Base-by-base conservation (phyloP, 106 monocot genomes). In the Allium fistulosum region DNA sequence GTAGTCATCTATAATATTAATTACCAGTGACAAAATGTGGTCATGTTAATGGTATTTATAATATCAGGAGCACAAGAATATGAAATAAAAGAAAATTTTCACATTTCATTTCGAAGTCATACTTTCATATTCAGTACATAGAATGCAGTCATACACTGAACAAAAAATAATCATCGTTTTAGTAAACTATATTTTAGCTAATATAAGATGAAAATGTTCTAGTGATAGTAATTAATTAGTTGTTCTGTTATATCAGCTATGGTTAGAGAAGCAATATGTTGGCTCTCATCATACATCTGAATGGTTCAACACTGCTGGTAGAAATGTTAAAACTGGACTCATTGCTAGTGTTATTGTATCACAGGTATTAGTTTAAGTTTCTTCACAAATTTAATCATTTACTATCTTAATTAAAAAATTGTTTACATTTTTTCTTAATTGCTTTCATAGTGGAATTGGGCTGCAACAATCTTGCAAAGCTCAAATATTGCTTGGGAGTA, bases 271-370 rank as follows among this genome's bases (percentile, higher is more conserved):
- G 66, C 71, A 92, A 46, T 97, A 92, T 61, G 78, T 92, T n/a
- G 97, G 97, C 57, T 82, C 97, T 49, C 81, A 75, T 37, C 97
- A 97, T 75, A 87, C 97, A 48, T 97, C 97, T 15, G 97, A 97
- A 71, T 97, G 97, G 97, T 97, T 97, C 80, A 97, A 92, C 77
- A 97, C 97, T 70, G 97, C 97, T 6, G 97, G 97, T 4, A 86
- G 97, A 74, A 97, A 82, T 69, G 92, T 97, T 17, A 97, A 97
- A 78, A 97, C 97, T 13, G 97, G 97, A 13, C 80, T 97, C 53
- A 97, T 97, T 73, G 97, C 97, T 61, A 97, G 97, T 56, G 97
- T 97, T 57, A 97, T 97, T 57, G 97, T 97, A 7, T 97, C 97
- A 26, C 96, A 96, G 96, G 96, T 92, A 37, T 37, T 0, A 37